These are phyloP conservation scores for Termitomyces bulborhizus DNA, from an alignment of 768 basidiomycete species.

Conservation along the genomic window DNA sequence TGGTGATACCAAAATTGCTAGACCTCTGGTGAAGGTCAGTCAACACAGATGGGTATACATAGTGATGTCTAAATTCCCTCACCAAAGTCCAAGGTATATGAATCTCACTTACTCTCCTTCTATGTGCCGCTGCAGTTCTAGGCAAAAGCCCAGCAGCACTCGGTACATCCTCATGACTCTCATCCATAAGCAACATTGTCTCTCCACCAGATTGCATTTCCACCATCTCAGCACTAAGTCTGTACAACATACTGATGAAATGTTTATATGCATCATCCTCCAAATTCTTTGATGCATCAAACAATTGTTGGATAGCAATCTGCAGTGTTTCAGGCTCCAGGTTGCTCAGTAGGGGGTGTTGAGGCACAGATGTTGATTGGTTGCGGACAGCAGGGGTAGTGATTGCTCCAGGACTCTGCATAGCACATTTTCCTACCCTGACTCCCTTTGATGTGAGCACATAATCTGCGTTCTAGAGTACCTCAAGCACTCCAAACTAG, in stretches of 20 bases:
- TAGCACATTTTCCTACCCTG: conserved; percentile 25
- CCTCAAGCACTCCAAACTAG: conserved; percentile 92
- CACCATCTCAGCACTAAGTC: conserved; percentile 88
- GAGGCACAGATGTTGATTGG: conserved; percentile 29
- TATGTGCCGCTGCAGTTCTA: conserved; percentile 39
- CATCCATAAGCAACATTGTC: conserved; percentile 25
- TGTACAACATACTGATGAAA: conserved; percentile 75
- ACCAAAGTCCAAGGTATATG: conserved; percentile 76
- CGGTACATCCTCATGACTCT: conserved; percentile 34
- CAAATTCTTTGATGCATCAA: conserved; percentile 79
- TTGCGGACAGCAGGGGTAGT: conserved; percentile 20
- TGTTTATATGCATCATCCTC: conserved; percentile 78
- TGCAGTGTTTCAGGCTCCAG: conserved; percentile 73
- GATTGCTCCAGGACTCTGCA: conserved; percentile 24
- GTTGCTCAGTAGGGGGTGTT: conserved; percentile 65
- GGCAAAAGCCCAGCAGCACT: conserved; percentile 32
- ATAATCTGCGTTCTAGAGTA: conserved; percentile 92
- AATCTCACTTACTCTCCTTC: conserved; percentile 82
- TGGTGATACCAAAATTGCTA: conserved; percentile 90
- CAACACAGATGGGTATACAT: neutral
- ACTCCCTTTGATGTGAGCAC: conserved; percentile 66
- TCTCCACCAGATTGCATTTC: conserved; percentile 65
- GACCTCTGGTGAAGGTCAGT: conserved; percentile 49
- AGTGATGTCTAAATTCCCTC: conserved; percentile 20
- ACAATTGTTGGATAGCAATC: conserved; percentile 70